phyloP scores from a whole-genome alignment of 371 early-diverging fungal genomes.

The Mortierella sp. region DNA sequence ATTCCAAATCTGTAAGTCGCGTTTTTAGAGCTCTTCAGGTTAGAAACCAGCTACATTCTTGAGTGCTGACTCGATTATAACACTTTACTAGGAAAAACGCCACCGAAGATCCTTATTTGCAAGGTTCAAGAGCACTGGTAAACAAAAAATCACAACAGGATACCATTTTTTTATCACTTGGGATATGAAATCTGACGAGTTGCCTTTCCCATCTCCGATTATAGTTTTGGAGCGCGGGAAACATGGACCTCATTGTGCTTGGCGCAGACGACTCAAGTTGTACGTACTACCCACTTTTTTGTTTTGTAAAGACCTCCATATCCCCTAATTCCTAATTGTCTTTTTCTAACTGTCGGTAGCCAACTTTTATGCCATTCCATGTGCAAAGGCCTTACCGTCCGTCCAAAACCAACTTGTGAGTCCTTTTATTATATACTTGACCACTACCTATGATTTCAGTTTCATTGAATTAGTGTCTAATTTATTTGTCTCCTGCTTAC shows the following conservation, averaged over 20 bases:
- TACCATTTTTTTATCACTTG: background rate
- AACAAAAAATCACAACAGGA: constrained; percentile 11
- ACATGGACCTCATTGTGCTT: constrained; percentile 72
- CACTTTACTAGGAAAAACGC: constrained; percentile 36
- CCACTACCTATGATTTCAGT: background rate
- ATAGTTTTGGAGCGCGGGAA: constrained; percentile 86
- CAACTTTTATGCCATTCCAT: constrained; percentile 74
- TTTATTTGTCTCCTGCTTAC: background rate
- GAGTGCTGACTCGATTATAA: background rate
- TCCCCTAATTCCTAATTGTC: background rate
- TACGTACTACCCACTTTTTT: constrained; percentile 6
- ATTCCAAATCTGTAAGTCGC: constrained; percentile 45
- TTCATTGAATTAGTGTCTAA: background rate
- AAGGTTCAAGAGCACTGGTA: constrained; percentile 73
- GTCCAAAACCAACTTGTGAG: constrained; percentile 70
- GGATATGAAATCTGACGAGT: too few species aligned
- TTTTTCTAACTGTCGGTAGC: constrained; percentile 18
- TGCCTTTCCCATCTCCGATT: background rate
- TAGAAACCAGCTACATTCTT: background rate
- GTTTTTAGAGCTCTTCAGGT: background rate
- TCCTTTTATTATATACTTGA: background rate
- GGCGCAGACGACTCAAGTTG: constrained; percentile 55
- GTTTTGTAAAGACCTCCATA: background rate
- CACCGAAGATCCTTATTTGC: constrained; percentile 69
- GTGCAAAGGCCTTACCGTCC: constrained; percentile 75